Conservation (phyloP, 306 rosid species). For the Ormosia semicastrata region DNA sequence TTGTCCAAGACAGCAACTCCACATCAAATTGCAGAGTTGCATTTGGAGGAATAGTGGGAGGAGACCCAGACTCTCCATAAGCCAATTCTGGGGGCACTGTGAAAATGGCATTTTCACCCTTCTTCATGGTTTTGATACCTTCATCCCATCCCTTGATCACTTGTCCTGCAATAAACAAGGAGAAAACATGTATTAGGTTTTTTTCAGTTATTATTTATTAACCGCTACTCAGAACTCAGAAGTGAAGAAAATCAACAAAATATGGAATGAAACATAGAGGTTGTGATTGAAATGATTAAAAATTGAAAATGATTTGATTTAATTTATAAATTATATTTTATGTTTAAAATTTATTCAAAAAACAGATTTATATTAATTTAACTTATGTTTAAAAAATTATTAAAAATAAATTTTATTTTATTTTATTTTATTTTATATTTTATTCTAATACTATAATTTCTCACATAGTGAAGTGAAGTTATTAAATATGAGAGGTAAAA, state of each 20-base stretch:
- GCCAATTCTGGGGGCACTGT: slow-evolving; percentile 87
- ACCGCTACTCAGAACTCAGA: neutral
- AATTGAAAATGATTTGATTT: too few relatives aligned
- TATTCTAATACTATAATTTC: too few relatives aligned
- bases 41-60: slow-evolving; percentile 81
- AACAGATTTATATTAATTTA: too few relatives aligned
- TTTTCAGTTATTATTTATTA: neutral
- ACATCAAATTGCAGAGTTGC: slow-evolving; percentile 84
- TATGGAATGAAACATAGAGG: neutral
- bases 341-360: too few relatives aligned
- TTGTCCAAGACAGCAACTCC: slow-evolving; percentile 86
- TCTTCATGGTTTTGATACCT: slow-evolving; percentile 89
- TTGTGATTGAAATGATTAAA: too few relatives aligned
- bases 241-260: neutral
- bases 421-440: too few relatives aligned
- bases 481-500: too few relatives aligned
- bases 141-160: slow-evolving; percentile 94
- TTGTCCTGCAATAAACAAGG: slow-evolving; percentile 52
- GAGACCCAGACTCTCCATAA: slow-evolving; percentile 79
- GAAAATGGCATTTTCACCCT: slow-evolving; percentile 77
- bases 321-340: too few relatives aligned
- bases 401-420: too few relatives aligned
- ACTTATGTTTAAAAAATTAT: too few relatives aligned
- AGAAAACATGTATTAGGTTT: neutral
- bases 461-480: too few relatives aligned